Evolutionary conservation across 345 rosid genomes (phyloP), one percentile per base, ranked within the genome.

Genomic region (Camelina sativa): DNA sequence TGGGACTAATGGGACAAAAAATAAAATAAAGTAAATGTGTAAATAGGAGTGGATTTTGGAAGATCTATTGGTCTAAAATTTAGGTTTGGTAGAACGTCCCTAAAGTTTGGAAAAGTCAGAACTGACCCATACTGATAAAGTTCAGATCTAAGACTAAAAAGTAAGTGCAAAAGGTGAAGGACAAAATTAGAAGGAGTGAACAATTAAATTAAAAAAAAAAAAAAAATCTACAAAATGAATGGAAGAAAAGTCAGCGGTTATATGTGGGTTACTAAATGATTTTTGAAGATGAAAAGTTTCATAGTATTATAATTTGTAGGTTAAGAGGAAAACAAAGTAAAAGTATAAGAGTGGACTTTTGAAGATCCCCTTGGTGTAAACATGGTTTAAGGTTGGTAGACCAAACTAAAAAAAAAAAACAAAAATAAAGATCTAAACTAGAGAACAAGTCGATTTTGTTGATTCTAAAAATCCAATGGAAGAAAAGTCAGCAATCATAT

Each of bases 371-470:
- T 23, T 43, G 52, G 37, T 34, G 11, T 53, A 67, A 65, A 48
- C 52, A 50, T 57, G 53, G 59, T 66, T 40, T 67, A n/a, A 28
- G 67, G 41, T 43, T 61, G 75, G 75, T 71, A 23, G 22, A 62
- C 46, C 62, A 41, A 41, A 41, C 32, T 23, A 4, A 10, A 25
- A 46, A 62, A 41, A 28, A 1, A 9, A 25, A 46, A 62, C 22
- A 28, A 1, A 9, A 10, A 25, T 13, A 40, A 43, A 53, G 0
- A 72, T 62, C 62, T 52, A 17, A 38, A 35, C 13, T 48, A 60
- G 12, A 72, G 30, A 48, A 51, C 7, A 50, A 60, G 58, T 71
- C 3, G 67, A 35, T 70, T 81, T 48, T 41, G 9, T 34, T 16
- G 6, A 55, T 43, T 50, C 25, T n/a, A 10, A 13, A 28, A 47